Conservation (phyloP, 1,284 basidiomycete genomes). For the Somion occarium region DNA sequence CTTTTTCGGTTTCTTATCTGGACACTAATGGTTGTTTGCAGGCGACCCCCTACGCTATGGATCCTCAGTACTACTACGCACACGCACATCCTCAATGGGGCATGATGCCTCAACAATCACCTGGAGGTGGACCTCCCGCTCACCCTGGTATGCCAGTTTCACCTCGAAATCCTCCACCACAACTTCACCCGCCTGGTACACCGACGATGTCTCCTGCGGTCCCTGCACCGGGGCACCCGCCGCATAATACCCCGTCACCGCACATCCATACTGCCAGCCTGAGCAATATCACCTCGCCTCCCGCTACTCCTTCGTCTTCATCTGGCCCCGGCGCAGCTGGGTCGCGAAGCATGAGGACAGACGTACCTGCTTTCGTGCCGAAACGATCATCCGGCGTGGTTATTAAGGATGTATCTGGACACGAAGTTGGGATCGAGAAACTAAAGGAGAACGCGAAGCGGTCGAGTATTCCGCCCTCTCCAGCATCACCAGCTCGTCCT, state of each 20-base stretch:
- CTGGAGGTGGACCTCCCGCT: conserved; percentile 30
- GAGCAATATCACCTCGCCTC: conserved; percentile 53
- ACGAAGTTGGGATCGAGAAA: conserved; percentile 51
- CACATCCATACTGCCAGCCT: conserved; percentile 45
- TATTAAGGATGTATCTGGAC: conserved; percentile 53
- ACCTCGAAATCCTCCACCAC: conserved; percentile 54
- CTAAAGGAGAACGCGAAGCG: conserved; percentile 34
- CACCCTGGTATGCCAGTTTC: conserved; percentile 43
- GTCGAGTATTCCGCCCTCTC: conserved; percentile 35
- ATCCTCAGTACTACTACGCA: conserved; percentile 30
- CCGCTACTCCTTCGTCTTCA: conserved; percentile 58
- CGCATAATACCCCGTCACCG: conserved; percentile 46
- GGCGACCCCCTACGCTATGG: conserved; percentile 19
- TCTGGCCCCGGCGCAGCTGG: conserved; percentile 31
- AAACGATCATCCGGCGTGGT: conserved; percentile 33
- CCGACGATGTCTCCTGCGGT: conserved; percentile 58
- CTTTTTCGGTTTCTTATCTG: conserved; percentile 7
- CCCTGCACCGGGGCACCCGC: conserved; percentile 41
- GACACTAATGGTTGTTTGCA: conserved; percentile 1
- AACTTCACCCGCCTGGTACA: conserved; percentile 56
- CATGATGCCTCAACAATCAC: conserved; percentile 30
- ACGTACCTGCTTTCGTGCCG: conserved; percentile 63
- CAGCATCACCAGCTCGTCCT: conserved; percentile 27
- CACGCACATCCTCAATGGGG: conserved; percentile 26
- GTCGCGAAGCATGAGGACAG: conserved; percentile 41